Conservation (phyloP, 495 filamentous ascomycete genomes). For the Talaromyces ruber region DNA sequence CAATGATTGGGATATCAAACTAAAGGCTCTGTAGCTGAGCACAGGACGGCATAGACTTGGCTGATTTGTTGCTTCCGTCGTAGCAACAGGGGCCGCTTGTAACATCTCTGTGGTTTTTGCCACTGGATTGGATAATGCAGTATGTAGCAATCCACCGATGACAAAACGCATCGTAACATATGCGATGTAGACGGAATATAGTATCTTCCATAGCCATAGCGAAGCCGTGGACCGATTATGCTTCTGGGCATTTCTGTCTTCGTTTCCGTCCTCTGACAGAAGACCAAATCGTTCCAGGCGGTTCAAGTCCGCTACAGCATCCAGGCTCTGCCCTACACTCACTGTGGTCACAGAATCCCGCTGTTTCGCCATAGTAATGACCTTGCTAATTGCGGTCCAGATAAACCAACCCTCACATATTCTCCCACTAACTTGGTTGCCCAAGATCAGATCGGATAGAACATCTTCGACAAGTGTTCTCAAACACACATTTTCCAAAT, state of each 20-base stretch:
- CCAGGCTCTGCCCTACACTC: conserved; percentile 6
- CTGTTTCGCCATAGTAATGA: conserved; percentile 32
- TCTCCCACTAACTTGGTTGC: conserved; percentile 65
- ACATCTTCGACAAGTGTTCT: conserved; percentile 75
- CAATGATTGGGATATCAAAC: conserved; percentile 58
- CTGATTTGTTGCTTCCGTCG: not conserved
- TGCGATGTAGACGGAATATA: conserved; percentile 61
- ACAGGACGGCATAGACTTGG: conserved; percentile 49
- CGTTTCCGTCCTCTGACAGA: conserved; percentile 24
- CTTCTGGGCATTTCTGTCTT: not conserved
- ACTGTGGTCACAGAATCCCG: conserved; percentile 15
- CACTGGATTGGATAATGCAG: conserved; percentile 23
- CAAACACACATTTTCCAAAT: conserved; percentile 79
- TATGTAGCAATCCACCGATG: conserved; percentile 39
- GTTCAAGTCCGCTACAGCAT: conserved; percentile 9
- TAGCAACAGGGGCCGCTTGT: conserved; percentile 3
- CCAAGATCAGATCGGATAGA: conserved; percentile 76
- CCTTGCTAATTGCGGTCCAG: conserved; percentile 69
- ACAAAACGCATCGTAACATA: conserved; percentile 58
- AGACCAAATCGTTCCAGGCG: conserved; percentile 41
- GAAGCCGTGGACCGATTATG: conserved; percentile 23
- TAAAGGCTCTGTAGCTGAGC: conserved; percentile 63
- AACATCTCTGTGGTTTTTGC: conserved; percentile 6
- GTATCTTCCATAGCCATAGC: conserved; percentile 54
- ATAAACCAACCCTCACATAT: conserved; percentile 79